Evolutionary conservation across 169 alveolate genomes (phyloP).

Genomic region (Plasmodium cynomolgi): DNA sequence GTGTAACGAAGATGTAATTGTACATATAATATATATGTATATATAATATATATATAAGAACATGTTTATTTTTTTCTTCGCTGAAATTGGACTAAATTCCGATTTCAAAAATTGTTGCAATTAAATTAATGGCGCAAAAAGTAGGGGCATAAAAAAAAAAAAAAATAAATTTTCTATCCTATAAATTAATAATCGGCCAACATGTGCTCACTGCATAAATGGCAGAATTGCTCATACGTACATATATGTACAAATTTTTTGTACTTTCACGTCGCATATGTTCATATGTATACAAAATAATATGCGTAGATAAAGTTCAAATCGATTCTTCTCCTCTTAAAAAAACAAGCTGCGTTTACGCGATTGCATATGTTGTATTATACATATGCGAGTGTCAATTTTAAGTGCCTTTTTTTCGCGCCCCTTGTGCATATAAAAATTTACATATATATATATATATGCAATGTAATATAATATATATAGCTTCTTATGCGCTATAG

Average conservation of each 20-base stretch:
- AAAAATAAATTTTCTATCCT: neutral
- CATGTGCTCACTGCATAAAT: neutral
- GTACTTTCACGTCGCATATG: neutral
- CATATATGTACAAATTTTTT: neutral
- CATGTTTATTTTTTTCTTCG: neutral
- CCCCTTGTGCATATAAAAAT: neutral
- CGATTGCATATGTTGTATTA: neutral
- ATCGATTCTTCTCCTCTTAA: conserved; percentile 8
- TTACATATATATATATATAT: too few relatives aligned
- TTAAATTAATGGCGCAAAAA: neutral
- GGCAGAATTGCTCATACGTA: neutral
- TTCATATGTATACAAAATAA: neutral
- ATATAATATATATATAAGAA: neutral
- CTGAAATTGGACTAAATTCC: neutral
- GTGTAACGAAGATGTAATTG: neutral
- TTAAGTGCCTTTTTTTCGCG: neutral
- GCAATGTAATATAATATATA: neutral
- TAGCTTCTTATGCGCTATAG: neutral
- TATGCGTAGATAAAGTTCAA: neutral
- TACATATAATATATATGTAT: neutral
- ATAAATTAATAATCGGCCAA: neutral
- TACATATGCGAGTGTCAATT: neutral
- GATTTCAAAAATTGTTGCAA: neutral
- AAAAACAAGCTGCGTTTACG: neutral
- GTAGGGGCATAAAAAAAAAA: neutral